Conservation (phyloP, 345 rosid species). For the Bruguiera parviflora region DNA sequence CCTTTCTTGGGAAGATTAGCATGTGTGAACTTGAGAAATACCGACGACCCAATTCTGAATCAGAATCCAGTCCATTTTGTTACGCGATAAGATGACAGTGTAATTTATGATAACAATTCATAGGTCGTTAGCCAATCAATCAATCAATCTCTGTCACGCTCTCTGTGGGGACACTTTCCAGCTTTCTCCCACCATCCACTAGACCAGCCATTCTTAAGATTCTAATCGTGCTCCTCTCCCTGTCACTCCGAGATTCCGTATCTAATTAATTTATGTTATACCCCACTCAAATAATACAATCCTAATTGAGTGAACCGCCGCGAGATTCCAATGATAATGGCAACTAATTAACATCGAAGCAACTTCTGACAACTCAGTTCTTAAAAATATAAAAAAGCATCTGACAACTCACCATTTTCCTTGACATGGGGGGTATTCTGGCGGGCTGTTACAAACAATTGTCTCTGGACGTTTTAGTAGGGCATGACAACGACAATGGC, state of each 20-base stretch:
- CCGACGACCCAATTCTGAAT: not conserved
- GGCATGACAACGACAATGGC: not conserved
- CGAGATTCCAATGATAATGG: slow-evolving; percentile 11
- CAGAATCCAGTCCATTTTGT: too few relatives aligned
- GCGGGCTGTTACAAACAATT: not conserved
- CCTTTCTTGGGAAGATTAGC: too few relatives aligned
- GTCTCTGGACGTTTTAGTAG: not conserved
- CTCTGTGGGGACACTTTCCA: slow-evolving; percentile 26
- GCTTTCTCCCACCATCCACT: slow-evolving; percentile 37
- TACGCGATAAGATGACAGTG: too few relatives aligned
- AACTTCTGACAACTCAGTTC: too few relatives aligned
- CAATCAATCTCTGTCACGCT: not conserved
- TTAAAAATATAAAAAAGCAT: too few relatives aligned
- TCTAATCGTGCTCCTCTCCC: slow-evolving; percentile 7
- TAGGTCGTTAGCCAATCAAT: slow-evolving; percentile 18
- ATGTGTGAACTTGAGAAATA: too few relatives aligned
- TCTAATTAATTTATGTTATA: slow-evolving; percentile 26
- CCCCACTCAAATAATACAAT: too few relatives aligned
- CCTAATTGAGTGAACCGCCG: slow-evolving; percentile 1
- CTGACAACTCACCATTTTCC: slow-evolving; percentile 3
- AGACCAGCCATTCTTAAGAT: slow-evolving; percentile 12
- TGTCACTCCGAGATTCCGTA: not conserved
- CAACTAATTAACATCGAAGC: not conserved
- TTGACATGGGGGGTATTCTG: not conserved
- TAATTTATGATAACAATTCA: not conserved